Percentiles rank a stretch among this genome's conserved stretches.
Conservation (phyloP, 208 protist genomes). For the Tritrichomonas musculus region DNA sequence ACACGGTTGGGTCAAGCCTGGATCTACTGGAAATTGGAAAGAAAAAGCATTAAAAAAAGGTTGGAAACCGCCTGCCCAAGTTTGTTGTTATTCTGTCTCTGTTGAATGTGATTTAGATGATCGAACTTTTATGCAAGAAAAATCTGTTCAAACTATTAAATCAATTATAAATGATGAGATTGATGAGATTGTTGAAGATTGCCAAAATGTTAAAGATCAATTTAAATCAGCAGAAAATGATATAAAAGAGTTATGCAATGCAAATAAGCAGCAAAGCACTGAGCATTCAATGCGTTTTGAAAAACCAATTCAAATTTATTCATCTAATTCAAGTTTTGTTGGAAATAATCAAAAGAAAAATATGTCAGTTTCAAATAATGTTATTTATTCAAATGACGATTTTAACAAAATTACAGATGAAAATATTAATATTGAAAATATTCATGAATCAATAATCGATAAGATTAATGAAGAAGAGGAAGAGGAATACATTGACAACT, state of each 20-base stretch:
- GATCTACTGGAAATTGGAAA: neutral
- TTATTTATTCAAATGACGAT: too few species aligned
- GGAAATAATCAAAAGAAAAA: too few species aligned
- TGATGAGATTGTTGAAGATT: neutral
- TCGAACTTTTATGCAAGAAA: neutral
- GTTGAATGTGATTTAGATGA: neutral
- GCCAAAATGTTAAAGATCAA: neutral
- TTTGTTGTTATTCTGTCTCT: neutral
- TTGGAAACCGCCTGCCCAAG: neutral
- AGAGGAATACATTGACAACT: too few species aligned
- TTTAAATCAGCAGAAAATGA: neutral
- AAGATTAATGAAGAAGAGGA: too few species aligned
- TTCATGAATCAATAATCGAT: too few species aligned
- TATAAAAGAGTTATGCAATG: neutral
- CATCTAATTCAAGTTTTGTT: too few species aligned
- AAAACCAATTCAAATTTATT: neutral
- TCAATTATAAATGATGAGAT: neutral
- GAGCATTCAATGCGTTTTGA: neutral
- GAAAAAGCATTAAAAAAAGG: neutral
- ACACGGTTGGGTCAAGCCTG: neutral
- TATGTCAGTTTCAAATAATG: too few species aligned
- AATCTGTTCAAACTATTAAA: neutral
- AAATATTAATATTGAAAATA: too few species aligned
- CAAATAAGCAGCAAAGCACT: neutral
- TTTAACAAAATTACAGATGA: too few species aligned